These are phyloP conservation scores for Gymnopilus junonius DNA, from an alignment of 768 basidiomycete genomes.

Conservation along the genomic window DNA sequence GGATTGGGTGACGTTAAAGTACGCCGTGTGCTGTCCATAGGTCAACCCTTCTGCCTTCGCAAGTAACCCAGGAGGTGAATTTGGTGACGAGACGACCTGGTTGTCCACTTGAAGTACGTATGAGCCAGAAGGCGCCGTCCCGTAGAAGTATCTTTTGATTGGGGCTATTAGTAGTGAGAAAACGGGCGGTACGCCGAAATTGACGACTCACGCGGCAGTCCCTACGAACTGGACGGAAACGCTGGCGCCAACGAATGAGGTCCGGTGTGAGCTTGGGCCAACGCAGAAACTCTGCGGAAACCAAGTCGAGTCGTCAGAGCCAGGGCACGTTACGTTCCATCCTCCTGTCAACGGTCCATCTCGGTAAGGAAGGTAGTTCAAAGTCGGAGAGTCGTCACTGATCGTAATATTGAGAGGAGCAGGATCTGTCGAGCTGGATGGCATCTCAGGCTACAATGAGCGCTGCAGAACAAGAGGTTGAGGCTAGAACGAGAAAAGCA, in stretches of 20 bases:
- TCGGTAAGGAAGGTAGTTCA: conserved; percentile 3
- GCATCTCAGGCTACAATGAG: background rate
- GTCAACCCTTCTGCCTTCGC: background rate
- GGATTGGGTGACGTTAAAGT: conserved; percentile 3
- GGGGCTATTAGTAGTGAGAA: background rate
- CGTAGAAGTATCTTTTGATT: background rate
- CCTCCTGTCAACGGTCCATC: conserved; percentile 1
- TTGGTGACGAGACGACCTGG: background rate
- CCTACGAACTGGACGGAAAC: conserved; percentile 1
- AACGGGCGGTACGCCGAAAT: background rate
- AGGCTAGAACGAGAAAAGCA: background rate
- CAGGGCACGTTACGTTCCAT: conserved; percentile 7
- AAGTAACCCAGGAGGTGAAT: background rate
- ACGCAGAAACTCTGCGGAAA: conserved; percentile 4
- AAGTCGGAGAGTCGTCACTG: conserved; percentile 2
- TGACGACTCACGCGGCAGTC: conserved; percentile 6
- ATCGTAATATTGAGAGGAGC: conserved; percentile 2
- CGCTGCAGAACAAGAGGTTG: background rate
- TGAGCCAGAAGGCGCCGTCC: background rate
- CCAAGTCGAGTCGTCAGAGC: background rate
- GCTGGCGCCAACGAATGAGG: background rate
- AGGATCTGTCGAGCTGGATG: conserved; percentile 1
- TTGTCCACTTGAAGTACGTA: background rate
- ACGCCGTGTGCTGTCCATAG: background rate
- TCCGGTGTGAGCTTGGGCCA: background rate